Percentiles rank a stretch among this genome's conserved stretches.
These are phyloP conservation scores for Ogataea hybrid DNA, from an alignment of 1,139 yeast species.

Conservation along the genomic window DNA sequence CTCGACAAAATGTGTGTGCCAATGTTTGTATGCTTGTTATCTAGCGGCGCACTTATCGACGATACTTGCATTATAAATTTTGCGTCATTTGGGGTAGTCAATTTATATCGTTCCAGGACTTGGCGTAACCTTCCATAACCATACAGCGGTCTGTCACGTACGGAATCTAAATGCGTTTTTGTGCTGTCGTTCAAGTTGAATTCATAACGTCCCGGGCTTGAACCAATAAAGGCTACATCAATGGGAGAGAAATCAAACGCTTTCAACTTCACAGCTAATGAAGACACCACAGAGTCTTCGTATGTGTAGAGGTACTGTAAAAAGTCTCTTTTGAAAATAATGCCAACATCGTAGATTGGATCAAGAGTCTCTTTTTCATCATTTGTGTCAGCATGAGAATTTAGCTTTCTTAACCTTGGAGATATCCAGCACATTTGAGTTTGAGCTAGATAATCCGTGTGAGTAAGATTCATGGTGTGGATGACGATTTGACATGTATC, in stretches of 20 bases:
- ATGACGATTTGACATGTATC: conserved; percentile 48
- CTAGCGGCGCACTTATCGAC: conserved; percentile 56
- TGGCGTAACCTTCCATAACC: conserved; percentile 55
- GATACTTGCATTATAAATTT: conserved; percentile 51
- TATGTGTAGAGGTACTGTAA: conserved; percentile 45
- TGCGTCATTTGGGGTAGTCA: conserved; percentile 34
- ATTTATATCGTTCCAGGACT: conserved; percentile 36
- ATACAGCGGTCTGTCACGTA: conserved; percentile 26
- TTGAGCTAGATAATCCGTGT: conserved; percentile 51
- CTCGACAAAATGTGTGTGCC: conserved; percentile 56
- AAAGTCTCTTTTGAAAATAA: conserved; percentile 41
- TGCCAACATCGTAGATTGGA: conserved; percentile 20
- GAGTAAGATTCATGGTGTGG: conserved; percentile 58
- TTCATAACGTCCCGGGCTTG: conserved; percentile 47
- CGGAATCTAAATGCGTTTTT: neutral
- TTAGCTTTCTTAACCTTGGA: conserved; percentile 37
- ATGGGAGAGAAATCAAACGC: conserved; percentile 45
- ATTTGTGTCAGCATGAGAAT: conserved; percentile 4
- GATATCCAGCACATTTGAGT: conserved; percentile 69
- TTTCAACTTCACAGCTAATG: conserved; percentile 34
- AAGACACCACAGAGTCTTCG: conserved; percentile 30
- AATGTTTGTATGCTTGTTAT: conserved; percentile 39
- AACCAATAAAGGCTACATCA: conserved; percentile 54
- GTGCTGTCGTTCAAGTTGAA: conserved; percentile 1
- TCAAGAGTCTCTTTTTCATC: conserved; percentile 10